Evolutionary conservation across 805 yeast genomes (phyloP).

Genomic region (Starmera quercuum): DNA sequence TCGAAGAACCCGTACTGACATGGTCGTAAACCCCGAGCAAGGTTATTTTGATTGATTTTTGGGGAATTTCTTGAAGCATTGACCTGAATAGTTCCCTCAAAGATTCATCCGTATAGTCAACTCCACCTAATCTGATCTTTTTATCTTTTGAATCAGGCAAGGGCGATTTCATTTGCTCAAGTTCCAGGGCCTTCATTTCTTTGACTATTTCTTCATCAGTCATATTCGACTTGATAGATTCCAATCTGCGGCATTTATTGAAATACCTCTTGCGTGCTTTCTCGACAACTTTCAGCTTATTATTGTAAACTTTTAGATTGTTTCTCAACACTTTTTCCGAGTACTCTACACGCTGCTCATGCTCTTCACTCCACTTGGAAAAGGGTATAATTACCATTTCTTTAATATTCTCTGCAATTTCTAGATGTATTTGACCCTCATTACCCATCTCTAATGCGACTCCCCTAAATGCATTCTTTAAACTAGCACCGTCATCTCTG

Average conservation of each 20-base stretch:
- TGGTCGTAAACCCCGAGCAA: conserved; percentile 61
- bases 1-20: conserved; percentile 53
- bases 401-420: conserved; percentile 55
- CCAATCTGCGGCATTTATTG: conserved; percentile 68
- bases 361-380: conserved; percentile 66
- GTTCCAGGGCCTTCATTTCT: conserved; percentile 12
- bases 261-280: conserved; percentile 60
- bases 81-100: conserved; percentile 33
- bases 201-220: conserved; percentile 34
- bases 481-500: conserved; percentile 56
- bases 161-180: conserved; percentile 11
- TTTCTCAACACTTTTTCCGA: conserved; percentile 46
- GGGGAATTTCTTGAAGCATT: conserved; percentile 43
- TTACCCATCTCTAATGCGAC: conserved; percentile 43
- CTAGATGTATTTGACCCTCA: conserved; percentile 53
- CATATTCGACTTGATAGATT: conserved; percentile 47
- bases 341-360: conserved; percentile 55
- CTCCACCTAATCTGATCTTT: conserved; percentile 26
- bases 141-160: conserved; percentile 16
- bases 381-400: conserved; percentile 62
- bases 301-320: conserved; percentile 46
- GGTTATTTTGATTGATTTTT: conserved; percentile 49
- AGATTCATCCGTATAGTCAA: conserved; percentile 29
- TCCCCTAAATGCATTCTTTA: conserved; percentile 56
- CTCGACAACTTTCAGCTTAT: conserved; percentile 38